phyloP scores from a whole-genome alignment of 1,284 basidiomycete genomes.

The Melampsora larici-populina region DNA sequence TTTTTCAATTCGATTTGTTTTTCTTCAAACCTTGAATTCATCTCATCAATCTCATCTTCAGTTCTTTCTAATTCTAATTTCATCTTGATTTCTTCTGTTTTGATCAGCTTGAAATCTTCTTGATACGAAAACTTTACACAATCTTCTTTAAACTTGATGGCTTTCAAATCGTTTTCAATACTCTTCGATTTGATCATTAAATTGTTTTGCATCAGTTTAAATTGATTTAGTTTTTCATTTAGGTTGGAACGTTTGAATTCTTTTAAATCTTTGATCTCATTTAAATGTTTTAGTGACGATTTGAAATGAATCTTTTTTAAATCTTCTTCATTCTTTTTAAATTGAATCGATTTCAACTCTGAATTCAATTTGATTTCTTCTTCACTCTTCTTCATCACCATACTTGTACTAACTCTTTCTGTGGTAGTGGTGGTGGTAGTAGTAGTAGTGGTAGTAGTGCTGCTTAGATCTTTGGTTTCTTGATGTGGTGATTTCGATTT shows the following conservation, averaged over 20 bases:
- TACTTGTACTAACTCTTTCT: too few species aligned
- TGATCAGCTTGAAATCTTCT: slow-evolving; percentile 5
- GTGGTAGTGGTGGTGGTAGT: too few species aligned
- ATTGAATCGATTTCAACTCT: slow-evolving; percentile 8
- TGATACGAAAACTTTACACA: slow-evolving; percentile 7
- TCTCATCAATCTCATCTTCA: slow-evolving; percentile 3
- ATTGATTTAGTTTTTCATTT: slow-evolving; percentile 27
- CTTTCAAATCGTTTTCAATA: slow-evolving; percentile 2
- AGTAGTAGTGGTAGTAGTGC: too few species aligned
- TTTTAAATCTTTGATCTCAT: slow-evolving; percentile 33
- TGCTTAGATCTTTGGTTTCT: too few species aligned
- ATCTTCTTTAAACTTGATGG: slow-evolving; percentile 1
- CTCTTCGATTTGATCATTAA: slow-evolving; percentile 11
- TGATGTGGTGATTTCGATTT: too few species aligned
- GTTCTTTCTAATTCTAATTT: slow-evolving; percentile 1
- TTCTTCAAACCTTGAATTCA: not conserved
- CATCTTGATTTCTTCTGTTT: slow-evolving; percentile 15
- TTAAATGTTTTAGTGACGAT: slow-evolving; percentile 19
- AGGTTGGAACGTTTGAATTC: slow-evolving; percentile 21
- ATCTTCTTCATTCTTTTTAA: slow-evolving; percentile 14
- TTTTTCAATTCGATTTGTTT: slow-evolving; percentile 7
- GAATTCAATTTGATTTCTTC: not conserved
- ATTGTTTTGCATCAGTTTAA: slow-evolving; percentile 5
- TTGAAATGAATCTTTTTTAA: slow-evolving; percentile 21
- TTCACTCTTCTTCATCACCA: too few species aligned